phyloP scores from a whole-genome alignment of 108 stramenopile species.

The Pseudonitzschia multiseries region DNA sequence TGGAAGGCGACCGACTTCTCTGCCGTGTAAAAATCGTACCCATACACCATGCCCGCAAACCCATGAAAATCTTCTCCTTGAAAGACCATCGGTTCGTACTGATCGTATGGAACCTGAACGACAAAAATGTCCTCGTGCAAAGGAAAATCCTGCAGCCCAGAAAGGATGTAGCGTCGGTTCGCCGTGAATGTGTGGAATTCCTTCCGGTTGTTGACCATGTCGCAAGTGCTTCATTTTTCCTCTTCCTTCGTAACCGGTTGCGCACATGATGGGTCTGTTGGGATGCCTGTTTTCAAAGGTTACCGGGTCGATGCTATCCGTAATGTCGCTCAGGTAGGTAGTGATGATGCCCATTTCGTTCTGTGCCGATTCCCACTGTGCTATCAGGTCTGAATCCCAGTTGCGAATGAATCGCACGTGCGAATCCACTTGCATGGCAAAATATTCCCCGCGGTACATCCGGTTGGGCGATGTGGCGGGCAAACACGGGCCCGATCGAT shows the following conservation, averaged over 20 bases:
- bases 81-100: slow-evolving; percentile 78
- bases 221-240: slow-evolving; percentile 65
- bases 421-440: slow-evolving; percentile 93
- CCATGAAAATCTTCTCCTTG: slow-evolving; percentile 82
- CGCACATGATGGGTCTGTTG: slow-evolving; percentile 82
- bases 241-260: slow-evolving; percentile 53
- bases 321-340: slow-evolving; percentile 76
- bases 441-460: slow-evolving; percentile 91
- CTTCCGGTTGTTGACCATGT: slow-evolving; percentile 88
- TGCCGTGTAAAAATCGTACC: slow-evolving; percentile 89
- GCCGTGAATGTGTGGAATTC: slow-evolving; percentile 53
- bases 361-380: slow-evolving; percentile 71
- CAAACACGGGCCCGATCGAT: slow-evolving; percentile 88
- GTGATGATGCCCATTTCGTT: slow-evolving; percentile 92
- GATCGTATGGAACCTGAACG: slow-evolving; percentile 88
- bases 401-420: slow-evolving; percentile 86
- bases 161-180: slow-evolving; percentile 86
- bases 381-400: slow-evolving; percentile 87
- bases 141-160: slow-evolving; percentile 95
- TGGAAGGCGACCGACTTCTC: slow-evolving; percentile 80
- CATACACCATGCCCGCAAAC: slow-evolving; percentile 76
- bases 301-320: slow-evolving; percentile 57
- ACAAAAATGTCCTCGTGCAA: slow-evolving; percentile 86
- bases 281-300: slow-evolving; percentile 48
- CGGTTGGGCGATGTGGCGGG: slow-evolving; percentile 84